These are phyloP conservation scores for Pichia deserticola DNA, from an alignment of 805 yeast genomes.

Conservation along the genomic window DNA sequence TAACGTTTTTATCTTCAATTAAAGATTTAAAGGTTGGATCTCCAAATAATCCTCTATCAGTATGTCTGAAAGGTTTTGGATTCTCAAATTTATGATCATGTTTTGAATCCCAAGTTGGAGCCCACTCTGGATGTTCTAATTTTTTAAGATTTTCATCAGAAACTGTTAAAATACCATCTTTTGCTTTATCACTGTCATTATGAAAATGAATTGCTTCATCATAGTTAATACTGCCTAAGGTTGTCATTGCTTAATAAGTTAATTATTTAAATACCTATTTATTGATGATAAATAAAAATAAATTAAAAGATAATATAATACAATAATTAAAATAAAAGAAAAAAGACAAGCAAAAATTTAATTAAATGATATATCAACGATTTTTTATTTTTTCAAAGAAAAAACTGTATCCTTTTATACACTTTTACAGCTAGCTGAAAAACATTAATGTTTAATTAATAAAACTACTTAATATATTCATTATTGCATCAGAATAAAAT, in stretches of 20 bases:
- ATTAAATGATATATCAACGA: too few relatives aligned
- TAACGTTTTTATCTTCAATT: constrained; percentile 27
- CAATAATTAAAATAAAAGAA: too few relatives aligned
- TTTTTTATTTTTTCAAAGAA: too few relatives aligned
- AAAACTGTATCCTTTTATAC: too few relatives aligned
- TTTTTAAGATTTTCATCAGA: constrained; percentile 6
- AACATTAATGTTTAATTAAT: too few relatives aligned
- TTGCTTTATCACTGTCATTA: constrained; percentile 8
- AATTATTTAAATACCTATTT: neutral
- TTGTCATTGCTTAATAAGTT: constrained; percentile 1
- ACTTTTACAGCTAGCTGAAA: too few relatives aligned
- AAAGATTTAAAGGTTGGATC: constrained; percentile 48
- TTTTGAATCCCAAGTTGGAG: constrained; percentile 14
- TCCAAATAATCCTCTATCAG: constrained; percentile 63
- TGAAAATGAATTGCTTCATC: constrained; percentile 11
- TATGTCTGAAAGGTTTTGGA: constrained; percentile 45
- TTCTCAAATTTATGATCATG: constrained; percentile 23
- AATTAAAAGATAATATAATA: too few relatives aligned
- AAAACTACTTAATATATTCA: too few relatives aligned
- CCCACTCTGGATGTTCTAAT: constrained; percentile 12
- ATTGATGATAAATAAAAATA: neutral
- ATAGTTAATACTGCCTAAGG: constrained; percentile 2
- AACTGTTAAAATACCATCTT: constrained; percentile 10
- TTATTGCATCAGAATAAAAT: too few relatives aligned
- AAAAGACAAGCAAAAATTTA: too few relatives aligned